Percentiles rank a stretch among this genome's conserved stretches.
phyloP scores from a whole-genome alignment of 768 basidiomycete species.

The Macrolepiota fuliginosa region DNA sequence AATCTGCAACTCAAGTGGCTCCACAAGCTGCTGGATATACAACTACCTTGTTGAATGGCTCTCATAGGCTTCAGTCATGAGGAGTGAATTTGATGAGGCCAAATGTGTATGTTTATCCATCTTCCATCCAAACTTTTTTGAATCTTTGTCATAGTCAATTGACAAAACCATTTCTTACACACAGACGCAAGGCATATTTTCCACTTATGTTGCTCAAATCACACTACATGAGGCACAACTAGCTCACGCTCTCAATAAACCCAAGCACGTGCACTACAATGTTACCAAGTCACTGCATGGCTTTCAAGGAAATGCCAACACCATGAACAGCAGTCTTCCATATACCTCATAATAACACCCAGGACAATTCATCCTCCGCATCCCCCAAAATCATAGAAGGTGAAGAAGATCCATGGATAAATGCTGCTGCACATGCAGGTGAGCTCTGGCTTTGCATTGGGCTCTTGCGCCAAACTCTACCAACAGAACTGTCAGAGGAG shows the following conservation, averaged over 20 bases:
- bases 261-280: conserved; percentile 53
- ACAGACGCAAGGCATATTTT: conserved; percentile 56
- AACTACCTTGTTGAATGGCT: conserved; percentile 26
- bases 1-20: conserved; percentile 54
- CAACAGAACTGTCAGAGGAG: conserved; percentile 1
- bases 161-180: conserved; percentile 54
- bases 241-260: conserved; percentile 60
- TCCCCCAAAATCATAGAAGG: conserved; percentile 20
- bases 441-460: conserved; percentile 33
- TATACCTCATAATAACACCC: background rate
- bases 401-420: conserved; percentile 31
- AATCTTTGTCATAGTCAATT: conserved; percentile 16
- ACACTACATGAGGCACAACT: conserved; percentile 66
- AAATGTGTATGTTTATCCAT: conserved; percentile 41
- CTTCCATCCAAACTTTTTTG: background rate
- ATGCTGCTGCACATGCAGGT: conserved; percentile 31
- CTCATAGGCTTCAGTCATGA: conserved; percentile 57
- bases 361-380: background rate
- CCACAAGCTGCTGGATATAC: conserved; percentile 63
- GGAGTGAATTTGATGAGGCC: conserved; percentile 66
- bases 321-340: background rate
- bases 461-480: conserved; percentile 11
- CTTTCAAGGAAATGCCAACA: conserved; percentile 28
- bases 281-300: conserved; percentile 61
- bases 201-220: conserved; percentile 55